Evolutionary conservation across 2,329 filamentous ascomycete species (phyloP).

Genomic region (Botrytis byssoidea): DNA sequence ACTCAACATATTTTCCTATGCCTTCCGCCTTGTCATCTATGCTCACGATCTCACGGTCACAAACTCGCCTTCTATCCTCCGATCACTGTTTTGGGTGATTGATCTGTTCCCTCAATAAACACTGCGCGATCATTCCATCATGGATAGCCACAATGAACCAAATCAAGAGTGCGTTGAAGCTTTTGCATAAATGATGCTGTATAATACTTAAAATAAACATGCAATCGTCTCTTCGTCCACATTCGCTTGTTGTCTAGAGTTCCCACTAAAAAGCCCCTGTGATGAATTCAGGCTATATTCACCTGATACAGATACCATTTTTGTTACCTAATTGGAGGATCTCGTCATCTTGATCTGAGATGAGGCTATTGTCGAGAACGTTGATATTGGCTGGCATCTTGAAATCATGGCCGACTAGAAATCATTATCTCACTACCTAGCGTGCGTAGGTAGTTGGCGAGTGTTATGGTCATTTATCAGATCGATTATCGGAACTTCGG

Average conservation of each 20-base stretch:
- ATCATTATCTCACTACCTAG: neutral
- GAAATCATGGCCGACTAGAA: too few species aligned
- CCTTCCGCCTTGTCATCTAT: neutral
- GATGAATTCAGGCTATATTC: neutral
- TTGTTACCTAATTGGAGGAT: neutral
- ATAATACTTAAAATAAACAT: neutral
- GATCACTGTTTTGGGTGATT: too few species aligned
- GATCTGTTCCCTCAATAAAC: neutral
- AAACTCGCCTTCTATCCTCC: neutral
- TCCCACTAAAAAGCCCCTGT: neutral
- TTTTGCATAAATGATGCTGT: neutral
- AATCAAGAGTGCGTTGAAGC: neutral
- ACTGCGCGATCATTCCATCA: neutral
- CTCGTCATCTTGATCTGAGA: neutral
- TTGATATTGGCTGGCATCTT: neutral
- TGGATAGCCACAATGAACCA: neutral
- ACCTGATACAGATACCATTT: neutral
- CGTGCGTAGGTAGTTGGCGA: neutral
- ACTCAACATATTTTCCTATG: too few species aligned
- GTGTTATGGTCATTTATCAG: neutral
- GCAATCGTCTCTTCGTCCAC: neutral
- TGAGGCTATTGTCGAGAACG: neutral
- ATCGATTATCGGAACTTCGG: neutral
- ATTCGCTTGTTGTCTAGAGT: neutral
- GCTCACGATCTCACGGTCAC: neutral